A percentile compares a stretch with the other conserved stretches of the same genome.
Conservation (phyloP, 352 stramenopile genomes). For the Thalassiosira livingstoniorum region DNA sequence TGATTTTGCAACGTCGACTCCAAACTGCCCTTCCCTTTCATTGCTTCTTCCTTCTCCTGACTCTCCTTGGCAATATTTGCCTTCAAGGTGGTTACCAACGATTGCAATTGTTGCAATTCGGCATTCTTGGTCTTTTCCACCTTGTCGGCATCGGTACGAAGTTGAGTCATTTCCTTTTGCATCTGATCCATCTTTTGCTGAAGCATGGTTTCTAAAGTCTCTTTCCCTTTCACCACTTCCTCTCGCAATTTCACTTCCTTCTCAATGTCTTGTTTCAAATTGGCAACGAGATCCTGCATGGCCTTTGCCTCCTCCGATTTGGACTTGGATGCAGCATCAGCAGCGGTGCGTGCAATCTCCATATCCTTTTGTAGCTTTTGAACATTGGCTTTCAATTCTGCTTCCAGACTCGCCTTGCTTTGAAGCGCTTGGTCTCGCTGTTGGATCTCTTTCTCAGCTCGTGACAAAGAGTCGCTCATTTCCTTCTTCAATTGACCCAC, state of each 20-base stretch:
- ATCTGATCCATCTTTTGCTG: constrained; percentile 51
- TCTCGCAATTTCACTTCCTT: constrained; percentile 59
- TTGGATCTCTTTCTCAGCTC: constrained; percentile 38
- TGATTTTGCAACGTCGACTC: constrained; percentile 41
- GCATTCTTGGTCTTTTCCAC: constrained; percentile 22
- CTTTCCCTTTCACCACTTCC: constrained; percentile 48
- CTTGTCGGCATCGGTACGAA: constrained; percentile 42
- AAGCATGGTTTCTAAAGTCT: constrained; percentile 48
- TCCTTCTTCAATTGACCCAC: constrained; percentile 23
- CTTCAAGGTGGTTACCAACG: constrained; percentile 29
- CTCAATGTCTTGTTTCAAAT: constrained; percentile 43
- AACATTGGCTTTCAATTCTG: constrained; percentile 39
- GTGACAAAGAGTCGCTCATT: constrained; percentile 30
- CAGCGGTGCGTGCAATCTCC: constrained; percentile 18
- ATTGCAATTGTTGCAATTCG: constrained; percentile 50
- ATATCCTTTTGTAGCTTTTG: constrained; percentile 32
- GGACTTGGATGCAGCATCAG: constrained; percentile 11
- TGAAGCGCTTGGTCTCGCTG: constrained; percentile 28
- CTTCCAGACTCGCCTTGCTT: constrained; percentile 30
- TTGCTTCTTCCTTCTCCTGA: constrained; percentile 37
- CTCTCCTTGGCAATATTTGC: constrained; percentile 32
- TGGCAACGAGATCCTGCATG: constrained; percentile 49
- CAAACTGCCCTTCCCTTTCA: constrained; percentile 37
- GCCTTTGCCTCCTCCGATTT: constrained; percentile 49
- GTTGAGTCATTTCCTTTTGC: constrained; percentile 38